Evolutionary conservation across 2,329 filamentous ascomycete genomes (phyloP).

Genomic region (Venturia nashicola): DNA sequence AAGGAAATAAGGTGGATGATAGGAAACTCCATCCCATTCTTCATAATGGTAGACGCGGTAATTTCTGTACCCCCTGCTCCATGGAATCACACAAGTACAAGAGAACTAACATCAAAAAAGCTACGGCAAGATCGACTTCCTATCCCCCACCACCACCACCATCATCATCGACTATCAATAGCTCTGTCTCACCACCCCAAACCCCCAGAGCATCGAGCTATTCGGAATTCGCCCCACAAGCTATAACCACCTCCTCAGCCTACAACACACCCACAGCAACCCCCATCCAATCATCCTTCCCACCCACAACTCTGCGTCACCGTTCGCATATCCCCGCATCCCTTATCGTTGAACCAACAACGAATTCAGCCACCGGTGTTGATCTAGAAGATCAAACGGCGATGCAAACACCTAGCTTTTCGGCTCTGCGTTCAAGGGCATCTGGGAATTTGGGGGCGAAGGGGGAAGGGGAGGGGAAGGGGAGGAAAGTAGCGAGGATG

Average conservation of each 20-base stretch:
- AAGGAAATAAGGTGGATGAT: background rate
- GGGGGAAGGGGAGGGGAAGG: too few relatives aligned
- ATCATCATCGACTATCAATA: background rate
- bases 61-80: background rate
- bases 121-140: background rate
- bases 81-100: background rate
- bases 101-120: background rate
- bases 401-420: background rate
- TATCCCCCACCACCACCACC: background rate
- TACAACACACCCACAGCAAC: background rate
- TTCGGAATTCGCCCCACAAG: background rate
- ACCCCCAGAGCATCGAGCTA: background rate
- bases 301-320: background rate
- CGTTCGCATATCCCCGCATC: background rate
- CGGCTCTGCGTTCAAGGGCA: background rate
- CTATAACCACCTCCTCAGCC: background rate
- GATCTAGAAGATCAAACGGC: background rate
- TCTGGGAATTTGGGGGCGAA: background rate
- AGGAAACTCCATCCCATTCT: background rate
- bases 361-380: background rate
- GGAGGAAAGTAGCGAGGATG: background rate
- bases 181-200: background rate
- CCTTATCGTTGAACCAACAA: background rate
- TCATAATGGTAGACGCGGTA: background rate
- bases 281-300: background rate